Evolutionary conservation across 805 yeast species (phyloP).

Genomic region (Jamesozyma jinghongensis): DNA sequence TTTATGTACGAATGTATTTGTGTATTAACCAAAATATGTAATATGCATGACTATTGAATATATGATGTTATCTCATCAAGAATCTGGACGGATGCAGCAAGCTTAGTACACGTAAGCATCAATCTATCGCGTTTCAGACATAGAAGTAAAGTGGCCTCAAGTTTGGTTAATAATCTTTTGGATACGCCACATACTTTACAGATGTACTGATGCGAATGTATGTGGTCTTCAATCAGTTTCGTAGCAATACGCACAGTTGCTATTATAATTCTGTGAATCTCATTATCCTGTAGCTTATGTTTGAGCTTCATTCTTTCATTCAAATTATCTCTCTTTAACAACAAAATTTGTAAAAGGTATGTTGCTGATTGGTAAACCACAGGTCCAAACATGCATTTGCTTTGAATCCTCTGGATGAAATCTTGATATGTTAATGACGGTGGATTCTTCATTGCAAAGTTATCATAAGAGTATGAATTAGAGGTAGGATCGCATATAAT

Average conservation of each 20-base stretch:
- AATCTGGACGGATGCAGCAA: slow-evolving; percentile 9
- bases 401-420: slow-evolving; percentile 20
- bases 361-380: slow-evolving; percentile 25
- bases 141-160: slow-evolving; percentile 13
- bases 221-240: slow-evolving; percentile 37
- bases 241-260: slow-evolving; percentile 37
- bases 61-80: slow-evolving; percentile 4
- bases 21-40: neutral
- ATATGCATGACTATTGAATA: neutral
- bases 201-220: slow-evolving; percentile 35
- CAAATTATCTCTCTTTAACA: slow-evolving; percentile 13
- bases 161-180: slow-evolving; percentile 15
- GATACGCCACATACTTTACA: slow-evolving; percentile 39
- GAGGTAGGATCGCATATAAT: slow-evolving; percentile 1
- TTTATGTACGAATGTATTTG: too few species aligned
- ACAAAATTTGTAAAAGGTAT: slow-evolving; percentile 17
- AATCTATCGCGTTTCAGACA: slow-evolving; percentile 12
- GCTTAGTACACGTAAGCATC: slow-evolving; percentile 11
- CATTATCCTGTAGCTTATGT: slow-evolving; percentile 31
- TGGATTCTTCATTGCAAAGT: slow-evolving; percentile 23
- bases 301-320: slow-evolving; percentile 9
- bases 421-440: slow-evolving; percentile 21
- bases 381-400: slow-evolving; percentile 25
- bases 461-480: slow-evolving; percentile 6
- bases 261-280: slow-evolving; percentile 36